These are phyloP conservation scores for Camellia japonica DNA, from an alignment of 148 eudicot genomes.

Conservation along the genomic window DNA sequence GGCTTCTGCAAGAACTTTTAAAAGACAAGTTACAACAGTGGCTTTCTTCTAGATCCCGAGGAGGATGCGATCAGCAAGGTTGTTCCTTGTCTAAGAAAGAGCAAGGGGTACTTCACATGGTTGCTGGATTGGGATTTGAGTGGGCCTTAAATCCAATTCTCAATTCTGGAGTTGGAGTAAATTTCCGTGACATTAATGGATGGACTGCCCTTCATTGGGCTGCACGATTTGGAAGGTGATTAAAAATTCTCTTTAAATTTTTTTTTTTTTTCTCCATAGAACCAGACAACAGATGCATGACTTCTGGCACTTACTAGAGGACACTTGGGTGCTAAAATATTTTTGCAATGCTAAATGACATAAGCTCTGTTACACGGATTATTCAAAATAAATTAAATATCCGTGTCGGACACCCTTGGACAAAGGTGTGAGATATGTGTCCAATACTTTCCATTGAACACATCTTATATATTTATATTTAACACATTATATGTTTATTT, in stretches of 20 bases:
- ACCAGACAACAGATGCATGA: background rate
- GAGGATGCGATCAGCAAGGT: constrained; percentile 18
- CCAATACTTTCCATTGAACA: too few species aligned
- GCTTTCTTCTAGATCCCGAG: constrained; percentile 52
- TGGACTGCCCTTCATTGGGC: constrained; percentile 99
- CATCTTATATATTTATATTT: too few species aligned
- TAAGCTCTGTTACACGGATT: too few species aligned
- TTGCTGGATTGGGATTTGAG: constrained; percentile 83
- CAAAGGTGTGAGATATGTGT: too few species aligned
- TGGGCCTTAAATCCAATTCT: constrained; percentile 88
- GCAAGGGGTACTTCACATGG: constrained; percentile 91
- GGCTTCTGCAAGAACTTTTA: constrained; percentile 82
- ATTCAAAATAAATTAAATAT: background rate
- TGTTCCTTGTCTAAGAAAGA: constrained; percentile 77
- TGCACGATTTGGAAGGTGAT: constrained; percentile 89
- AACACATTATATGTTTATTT: too few species aligned
- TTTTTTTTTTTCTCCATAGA: background rate
- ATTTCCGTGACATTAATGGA: constrained; percentile 90
- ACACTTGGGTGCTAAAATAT: background rate
- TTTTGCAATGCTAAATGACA: too few species aligned
- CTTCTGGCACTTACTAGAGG: background rate
- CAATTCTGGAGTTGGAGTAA: constrained; percentile 66
- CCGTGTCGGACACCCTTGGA: too few species aligned
- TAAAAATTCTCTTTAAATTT: background rate
- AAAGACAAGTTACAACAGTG: constrained; percentile 79